Evolutionary conservation across 2,329 filamentous ascomycete species (phyloP).

Genomic region (Elsinoe ampelina): DNA sequence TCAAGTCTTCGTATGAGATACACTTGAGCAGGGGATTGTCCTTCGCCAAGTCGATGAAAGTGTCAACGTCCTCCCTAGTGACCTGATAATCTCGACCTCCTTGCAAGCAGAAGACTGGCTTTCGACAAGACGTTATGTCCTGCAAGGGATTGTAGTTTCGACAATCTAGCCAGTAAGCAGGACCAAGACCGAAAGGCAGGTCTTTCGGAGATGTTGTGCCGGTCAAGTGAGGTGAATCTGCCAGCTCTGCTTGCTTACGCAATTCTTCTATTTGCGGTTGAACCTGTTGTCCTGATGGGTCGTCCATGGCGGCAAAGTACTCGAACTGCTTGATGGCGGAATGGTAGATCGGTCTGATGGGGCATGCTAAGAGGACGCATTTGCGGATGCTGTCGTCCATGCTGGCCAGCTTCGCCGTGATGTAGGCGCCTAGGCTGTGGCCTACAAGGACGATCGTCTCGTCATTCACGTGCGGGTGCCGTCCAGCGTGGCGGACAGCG

Average conservation of each 20-base stretch:
- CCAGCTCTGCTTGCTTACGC: neutral
- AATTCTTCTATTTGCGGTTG: neutral
- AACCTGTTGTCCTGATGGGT: neutral
- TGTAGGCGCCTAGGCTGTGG: constrained; percentile 1
- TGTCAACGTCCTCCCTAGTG: neutral
- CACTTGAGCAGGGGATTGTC: neutral
- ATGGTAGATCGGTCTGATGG: neutral
- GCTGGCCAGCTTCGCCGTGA: neutral
- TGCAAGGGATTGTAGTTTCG: constrained; percentile 4
- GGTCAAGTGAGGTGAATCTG: neutral
- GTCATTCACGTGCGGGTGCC: neutral
- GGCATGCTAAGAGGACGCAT: constrained; percentile 1
- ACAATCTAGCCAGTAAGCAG: constrained; percentile 7
- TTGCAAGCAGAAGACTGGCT: neutral
- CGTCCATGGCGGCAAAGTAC: constrained; percentile 9
- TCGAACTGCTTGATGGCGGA: neutral
- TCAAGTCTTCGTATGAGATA: neutral
- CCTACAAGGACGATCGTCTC: neutral
- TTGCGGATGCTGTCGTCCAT: neutral
- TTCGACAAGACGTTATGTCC: neutral
- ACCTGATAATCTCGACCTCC: constrained; percentile 11
- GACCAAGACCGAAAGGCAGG: neutral
- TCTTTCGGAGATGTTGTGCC: neutral
- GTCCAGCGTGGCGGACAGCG: neutral
- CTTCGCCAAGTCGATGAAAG: neutral